Conservation (phyloP, 1,139 yeast species). For the Yamadazyma conglobata region DNA sequence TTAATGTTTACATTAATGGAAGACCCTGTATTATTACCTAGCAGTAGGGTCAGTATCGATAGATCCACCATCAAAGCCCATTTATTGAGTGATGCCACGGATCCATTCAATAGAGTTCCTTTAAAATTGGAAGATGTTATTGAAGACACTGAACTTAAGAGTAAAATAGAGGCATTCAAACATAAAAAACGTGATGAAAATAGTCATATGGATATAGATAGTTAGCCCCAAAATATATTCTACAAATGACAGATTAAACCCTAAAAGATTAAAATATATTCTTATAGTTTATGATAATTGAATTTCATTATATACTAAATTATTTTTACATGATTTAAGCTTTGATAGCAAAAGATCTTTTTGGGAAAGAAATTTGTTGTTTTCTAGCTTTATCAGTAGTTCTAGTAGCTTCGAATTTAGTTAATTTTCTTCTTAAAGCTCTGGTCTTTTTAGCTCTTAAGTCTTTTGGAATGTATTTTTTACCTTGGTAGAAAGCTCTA, state of each 20-base stretch:
- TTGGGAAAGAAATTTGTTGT: conserved; percentile 95
- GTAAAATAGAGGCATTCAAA: conserved; percentile 59
- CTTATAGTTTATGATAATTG: conserved; percentile 7
- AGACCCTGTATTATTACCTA: conserved; percentile 90
- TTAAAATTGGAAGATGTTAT: conserved; percentile 82
- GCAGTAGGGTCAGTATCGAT: conserved; percentile 81
- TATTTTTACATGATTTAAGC: conserved; percentile 55
- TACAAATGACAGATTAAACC: neutral
- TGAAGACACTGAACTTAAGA: conserved; percentile 67
- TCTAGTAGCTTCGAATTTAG: conserved; percentile 79
- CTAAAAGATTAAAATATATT: conserved; percentile 10
- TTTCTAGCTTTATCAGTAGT: conserved; percentile 88
- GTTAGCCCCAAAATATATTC: conserved; percentile 1
- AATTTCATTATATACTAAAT: conserved; percentile 10
- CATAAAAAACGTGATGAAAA: conserved; percentile 26
- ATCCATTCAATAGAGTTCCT: conserved; percentile 95
- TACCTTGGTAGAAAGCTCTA: conserved; percentile 93
- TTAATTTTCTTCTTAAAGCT: conserved; percentile 97
- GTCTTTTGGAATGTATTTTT: conserved; percentile 97
- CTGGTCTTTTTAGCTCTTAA: conserved; percentile 99
- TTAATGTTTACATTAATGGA: conserved; percentile 93
- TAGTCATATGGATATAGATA: conserved; percentile 13
- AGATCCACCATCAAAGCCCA: conserved; percentile 91
- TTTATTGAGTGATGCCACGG: conserved; percentile 88
- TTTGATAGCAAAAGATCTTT: conserved; percentile 97